These are phyloP conservation scores for Melanomma pulvis-pyrius DNA, from an alignment of 495 filamentous ascomycete genomes.

Conservation along the genomic window DNA sequence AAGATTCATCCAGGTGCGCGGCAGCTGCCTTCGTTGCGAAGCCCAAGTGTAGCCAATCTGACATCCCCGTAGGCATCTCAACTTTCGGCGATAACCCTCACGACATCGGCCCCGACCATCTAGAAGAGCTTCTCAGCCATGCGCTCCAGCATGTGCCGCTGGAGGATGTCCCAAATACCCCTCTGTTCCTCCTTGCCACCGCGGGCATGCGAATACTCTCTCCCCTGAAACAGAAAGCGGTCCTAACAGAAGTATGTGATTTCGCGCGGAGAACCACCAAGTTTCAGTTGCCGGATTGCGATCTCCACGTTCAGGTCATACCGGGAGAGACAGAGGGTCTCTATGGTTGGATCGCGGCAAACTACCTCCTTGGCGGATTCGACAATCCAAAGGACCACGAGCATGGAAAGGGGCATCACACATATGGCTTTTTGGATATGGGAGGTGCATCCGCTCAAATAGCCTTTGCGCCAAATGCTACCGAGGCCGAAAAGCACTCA, in stretches of 20 bases:
- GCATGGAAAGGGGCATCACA: constrained; percentile 87
- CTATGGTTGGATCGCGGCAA: constrained; percentile 99
- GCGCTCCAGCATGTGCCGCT: constrained; percentile 80
- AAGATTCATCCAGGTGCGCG: constrained; percentile 80
- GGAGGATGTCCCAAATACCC: constrained; percentile 78
- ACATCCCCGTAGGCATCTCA: constrained; percentile 65
- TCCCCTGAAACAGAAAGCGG: constrained; percentile 64
- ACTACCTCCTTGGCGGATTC: constrained; percentile 94
- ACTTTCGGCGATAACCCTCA: constrained; percentile 79
- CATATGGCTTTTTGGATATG: constrained; percentile 98
- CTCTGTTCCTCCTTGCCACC: constrained; percentile 92
- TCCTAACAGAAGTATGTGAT: constrained; percentile 79
- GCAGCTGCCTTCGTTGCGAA: neutral
- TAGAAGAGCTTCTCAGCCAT: constrained; percentile 77
- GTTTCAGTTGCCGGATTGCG: constrained; percentile 89
- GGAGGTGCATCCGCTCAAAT: constrained; percentile 97
- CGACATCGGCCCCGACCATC: constrained; percentile 77
- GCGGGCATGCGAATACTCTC: constrained; percentile 95
- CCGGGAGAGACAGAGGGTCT: constrained; percentile 95
- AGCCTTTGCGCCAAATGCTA: constrained; percentile 92
- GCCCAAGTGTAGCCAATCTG: constrained; percentile 2
- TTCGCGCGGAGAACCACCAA: constrained; percentile 77
- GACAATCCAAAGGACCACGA: constrained; percentile 73
- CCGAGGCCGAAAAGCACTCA: constrained; percentile 86
- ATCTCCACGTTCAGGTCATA: constrained; percentile 89